Evolutionary conservation across 257 asterid genomes (phyloP), one percentile per base, ranked within the genome.

Genomic region (Nicotiana attenuata): DNA sequence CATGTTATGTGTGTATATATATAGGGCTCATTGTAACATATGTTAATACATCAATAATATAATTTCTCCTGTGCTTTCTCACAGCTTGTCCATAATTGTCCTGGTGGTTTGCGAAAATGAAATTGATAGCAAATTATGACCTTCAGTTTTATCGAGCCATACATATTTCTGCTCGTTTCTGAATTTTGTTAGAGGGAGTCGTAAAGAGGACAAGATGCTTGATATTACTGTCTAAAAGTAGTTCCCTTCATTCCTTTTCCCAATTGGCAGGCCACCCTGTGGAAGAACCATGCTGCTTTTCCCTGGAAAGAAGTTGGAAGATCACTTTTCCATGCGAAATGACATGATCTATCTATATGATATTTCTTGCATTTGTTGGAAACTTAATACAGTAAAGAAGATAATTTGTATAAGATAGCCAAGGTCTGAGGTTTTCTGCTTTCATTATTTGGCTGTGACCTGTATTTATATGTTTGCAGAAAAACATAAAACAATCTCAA

Each of bases 131-230:
- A 68, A 28, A 68, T 68, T 68, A 35, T 11, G 77, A 68, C 55
- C 76, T 35, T 68, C 77, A 68, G 77, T 35, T 35, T 33, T 35
- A 68, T 68, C 13, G 77, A 68, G 77, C 29, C 77, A 68, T 41
- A 68, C 77, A 68, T 68, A 8, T 35, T 68, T 68, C 55, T 68
- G 77, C 41, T 68, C 55, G 29, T 68, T 68, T 35, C 77, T 68
- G 77, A 68, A 68, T 35, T 68, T 68, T 68, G 4, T 35, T 14
- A 10, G 77, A 68, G 55, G 77, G 20, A 35, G 77, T 33, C 10
- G 11, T 67, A 35, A 67, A 67, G 55, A 35, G 29, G 76, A 67
- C 5, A 35, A 20, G 55, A 38, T 35, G n/a, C 76, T 67, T 35
- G 75, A 22, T 16, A 66, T 31, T 31, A 31, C 47, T 8, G 9